Evolutionary conservation across 331 rosid genomes (phyloP), one percentile per base, ranked within the genome.

Genomic region (Quercus phellos): DNA sequence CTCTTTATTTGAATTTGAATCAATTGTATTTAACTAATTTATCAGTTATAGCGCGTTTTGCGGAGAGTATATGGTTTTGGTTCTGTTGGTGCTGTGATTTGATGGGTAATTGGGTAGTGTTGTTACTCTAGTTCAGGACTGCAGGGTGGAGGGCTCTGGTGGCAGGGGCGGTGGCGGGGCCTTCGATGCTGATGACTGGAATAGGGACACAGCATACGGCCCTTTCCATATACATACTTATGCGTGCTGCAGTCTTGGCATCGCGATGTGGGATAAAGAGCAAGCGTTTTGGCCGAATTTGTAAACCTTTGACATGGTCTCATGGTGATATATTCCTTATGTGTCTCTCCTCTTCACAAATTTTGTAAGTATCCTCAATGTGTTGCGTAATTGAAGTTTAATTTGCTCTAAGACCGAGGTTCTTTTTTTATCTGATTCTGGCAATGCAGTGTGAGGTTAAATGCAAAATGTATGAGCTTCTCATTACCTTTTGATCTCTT

Each of bases 281-380:
- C 89, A 85, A 93, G 79, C 88, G 94, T 67, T 87, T 91, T 22
- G 99, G 97, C 71, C 77, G 14, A 78, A 63, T 89, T 85, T 95
- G 98, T 86, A 95, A 89, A 87, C 99, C 99, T 77, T 94, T 95
- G 81, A 90, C 98, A 4, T 95, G 99, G 99, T 81, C 89, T 70
- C 96, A 91, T 4, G 99, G 99, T 68, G 99, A 95, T 85, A 91
- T 89, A 78, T 89, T 95, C 84, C 98, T 95, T 4, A 91, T 95
- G 99, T 93, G 98, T 76, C 92, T 95, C 68, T 93, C 97, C 72
- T 93, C 98, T 55, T 91, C 94, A 3, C 99, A 95, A 60, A 95
- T 95, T 85, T 74, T 95, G 99, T 95, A 90, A 0, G 88, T 68
- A 35, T 55, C 35, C 74, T 53, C 6, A 51, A 42, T 60, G 54